Percentiles rank a stretch among this genome's conserved stretches.
These are phyloP conservation scores for Tetracentron sinense DNA, from an alignment of 164 flowering plant genomes.

Conservation along the genomic window DNA sequence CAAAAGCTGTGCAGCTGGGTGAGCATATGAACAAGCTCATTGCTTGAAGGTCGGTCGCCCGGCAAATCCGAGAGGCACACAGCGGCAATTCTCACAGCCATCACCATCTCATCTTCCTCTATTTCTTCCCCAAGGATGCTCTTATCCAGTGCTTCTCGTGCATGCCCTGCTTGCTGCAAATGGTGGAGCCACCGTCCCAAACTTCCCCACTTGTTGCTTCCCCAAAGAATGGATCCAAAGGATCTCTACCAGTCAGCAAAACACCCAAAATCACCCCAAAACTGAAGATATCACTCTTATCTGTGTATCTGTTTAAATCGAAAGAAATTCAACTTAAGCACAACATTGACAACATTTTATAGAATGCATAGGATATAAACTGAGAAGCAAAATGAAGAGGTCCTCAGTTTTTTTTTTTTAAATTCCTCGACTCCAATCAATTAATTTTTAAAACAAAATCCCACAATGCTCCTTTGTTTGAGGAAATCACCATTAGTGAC, in stretches of 20 bases:
- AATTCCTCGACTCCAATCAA: background rate
- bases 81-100: conserved; percentile 90
- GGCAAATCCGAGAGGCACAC: conserved; percentile 83
- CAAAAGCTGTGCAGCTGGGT: conserved; percentile 88
- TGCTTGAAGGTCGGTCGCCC: conserved; percentile 87
- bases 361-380: too few species aligned
- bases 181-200: conserved; percentile 79
- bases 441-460: background rate
- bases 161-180: conserved; percentile 81
- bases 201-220: conserved; percentile 64
- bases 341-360: too few species aligned
- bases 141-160: conserved; percentile 69
- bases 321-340: background rate
- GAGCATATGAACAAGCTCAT: conserved; percentile 93
- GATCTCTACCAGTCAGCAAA: conserved; percentile 78
- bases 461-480: too few species aligned
- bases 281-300: conserved; percentile 88
- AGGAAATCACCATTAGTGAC: too few species aligned
- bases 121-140: conserved; percentile 73
- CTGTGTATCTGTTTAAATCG: conserved; percentile 51
- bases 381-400: background rate
- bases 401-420: background rate
- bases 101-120: conserved; percentile 94
- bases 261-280: conserved; percentile 84
- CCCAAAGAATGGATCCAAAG: conserved; percentile 63